phyloP scores from a whole-genome alignment of 306 rosid species.

The Lathyrus sativus region DNA sequence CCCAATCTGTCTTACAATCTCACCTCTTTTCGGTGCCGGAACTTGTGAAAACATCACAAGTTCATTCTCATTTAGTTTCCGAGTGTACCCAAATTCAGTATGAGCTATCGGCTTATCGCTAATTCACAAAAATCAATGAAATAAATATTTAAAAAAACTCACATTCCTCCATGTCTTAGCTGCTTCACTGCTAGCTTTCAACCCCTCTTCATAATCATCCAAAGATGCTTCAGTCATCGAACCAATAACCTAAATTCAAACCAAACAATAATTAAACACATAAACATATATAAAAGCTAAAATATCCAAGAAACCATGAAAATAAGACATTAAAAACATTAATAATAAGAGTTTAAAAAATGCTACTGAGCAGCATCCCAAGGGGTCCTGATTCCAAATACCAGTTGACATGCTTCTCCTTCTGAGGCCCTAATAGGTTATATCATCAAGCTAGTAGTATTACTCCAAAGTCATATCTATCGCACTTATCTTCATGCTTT shows the following conservation, averaged over 20 bases:
- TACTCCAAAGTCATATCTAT: conserved; percentile 96
- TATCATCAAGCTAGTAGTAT: too few relatives aligned
- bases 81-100: too few relatives aligned
- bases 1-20: conserved; percentile 94
- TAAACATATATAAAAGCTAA: not conserved
- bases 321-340: too few relatives aligned
- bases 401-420: conserved; percentile 83
- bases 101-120: too few relatives aligned
- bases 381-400: conserved; percentile 74
- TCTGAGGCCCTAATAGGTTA: conserved; percentile 78
- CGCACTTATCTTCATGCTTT: too few relatives aligned
- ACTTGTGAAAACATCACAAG: conserved; percentile 49
- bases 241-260: conserved; percentile 68
- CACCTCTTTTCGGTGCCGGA: conserved; percentile 96
- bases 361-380: conserved; percentile 86
- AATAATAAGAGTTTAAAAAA: too few relatives aligned
- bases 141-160: conserved; percentile 35
- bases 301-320: not conserved
- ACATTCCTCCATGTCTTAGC: conserved; percentile 87
- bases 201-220: conserved; percentile 85
- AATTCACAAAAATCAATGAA: not conserved
- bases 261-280: conserved; percentile 35
- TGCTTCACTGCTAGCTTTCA: conserved; percentile 77
- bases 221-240: conserved; percentile 73
- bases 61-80: not conserved